Base-by-base conservation (phyloP, 257 asterid genomes). In the Solanum ahanhuiri region DNA sequence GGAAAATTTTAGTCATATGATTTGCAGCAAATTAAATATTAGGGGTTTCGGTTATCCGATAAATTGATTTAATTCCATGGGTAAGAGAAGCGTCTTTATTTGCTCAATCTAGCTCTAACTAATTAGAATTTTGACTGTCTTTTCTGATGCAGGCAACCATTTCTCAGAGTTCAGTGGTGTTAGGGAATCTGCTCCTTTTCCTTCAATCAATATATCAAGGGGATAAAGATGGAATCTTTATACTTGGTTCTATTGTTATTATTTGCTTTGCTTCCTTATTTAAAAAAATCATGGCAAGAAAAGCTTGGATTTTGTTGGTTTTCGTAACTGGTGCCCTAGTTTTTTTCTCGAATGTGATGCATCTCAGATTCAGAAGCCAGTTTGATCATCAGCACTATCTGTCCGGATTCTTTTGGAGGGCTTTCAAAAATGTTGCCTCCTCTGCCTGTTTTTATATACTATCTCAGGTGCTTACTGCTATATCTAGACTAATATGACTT, bases 241-340 rank as follows among this genome's bases (percentile, higher is more conserved):
- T 39, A 67, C 76, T 79, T 31, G 60, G 71, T 79, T 20, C 86
- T 25, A 48, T 69, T n/a, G 3, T 67, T 23, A 77, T 64, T 45
- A 20, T 51, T 18, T 54, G 31, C 57, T 60, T 82, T 76, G 69
- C 34, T 86, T 81, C 71, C 34, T 23, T 45, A 57, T 85, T 86
- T 81, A 86, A 87, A 89, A 86, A 86, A 57, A 20, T 60, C 8
- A 17, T 66, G 25, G 84, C 87, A 66, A 76, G 82, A 72, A 85
- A 81, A 39, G 14, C 28, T 30, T 72, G 75, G 79, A 83, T 35
- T 33, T 39, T 77, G 54, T 33, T 77, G 39, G 86, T 67, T 79
- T 28, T 88, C 7, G 17, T 63, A 20, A 34, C 77, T 69, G 51
- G 30, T 60, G 86, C 67, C 43, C 0, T 48, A 17, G 67, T 48